Evolutionary conservation across 1,284 basidiomycete genomes (phyloP).

Genomic region (Cystobasidiaceae sp.): DNA sequence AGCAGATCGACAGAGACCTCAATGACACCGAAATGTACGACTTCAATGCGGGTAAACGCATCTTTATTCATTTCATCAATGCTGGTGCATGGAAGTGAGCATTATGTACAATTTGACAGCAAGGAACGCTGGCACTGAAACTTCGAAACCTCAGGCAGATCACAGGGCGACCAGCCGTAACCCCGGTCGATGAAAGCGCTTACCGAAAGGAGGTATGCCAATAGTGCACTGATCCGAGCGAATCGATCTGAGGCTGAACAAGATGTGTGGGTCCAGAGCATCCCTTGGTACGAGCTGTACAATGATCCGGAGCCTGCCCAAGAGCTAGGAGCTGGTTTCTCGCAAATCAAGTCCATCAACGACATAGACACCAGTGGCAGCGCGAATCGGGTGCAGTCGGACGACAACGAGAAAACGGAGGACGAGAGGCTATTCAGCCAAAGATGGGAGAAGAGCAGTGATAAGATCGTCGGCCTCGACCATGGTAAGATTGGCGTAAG

Average conservation of each 20-base stretch:
- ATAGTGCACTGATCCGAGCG: not conserved
- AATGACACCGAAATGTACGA: not conserved
- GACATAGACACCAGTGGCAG: not conserved
- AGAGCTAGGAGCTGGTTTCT: not conserved
- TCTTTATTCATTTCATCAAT: constrained; percentile 19
- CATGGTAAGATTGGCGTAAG: no score
- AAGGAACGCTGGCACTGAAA: no score
- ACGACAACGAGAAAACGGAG: no score
- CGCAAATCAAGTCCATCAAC: not conserved
- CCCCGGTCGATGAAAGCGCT: not conserved
- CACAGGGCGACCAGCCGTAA: not conserved
- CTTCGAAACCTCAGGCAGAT: not conserved
- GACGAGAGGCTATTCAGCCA: no score
- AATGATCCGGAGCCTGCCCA: constrained; percentile 8
- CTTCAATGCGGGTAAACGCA: not conserved
- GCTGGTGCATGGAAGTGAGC: constrained; percentile 16
- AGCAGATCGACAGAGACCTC: constrained; percentile 9
- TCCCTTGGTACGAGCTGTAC: constrained; percentile 28
- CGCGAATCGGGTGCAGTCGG: no score
- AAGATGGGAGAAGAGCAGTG: no score
- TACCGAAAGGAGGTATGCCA: constrained; percentile 10
- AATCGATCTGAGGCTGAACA: not conserved
- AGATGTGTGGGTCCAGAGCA: not conserved
- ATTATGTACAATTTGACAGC: not conserved
- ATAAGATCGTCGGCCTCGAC: no score